Conservation (phyloP, 352 stramenopile species). For the Phytopythium sindhum region DNA sequence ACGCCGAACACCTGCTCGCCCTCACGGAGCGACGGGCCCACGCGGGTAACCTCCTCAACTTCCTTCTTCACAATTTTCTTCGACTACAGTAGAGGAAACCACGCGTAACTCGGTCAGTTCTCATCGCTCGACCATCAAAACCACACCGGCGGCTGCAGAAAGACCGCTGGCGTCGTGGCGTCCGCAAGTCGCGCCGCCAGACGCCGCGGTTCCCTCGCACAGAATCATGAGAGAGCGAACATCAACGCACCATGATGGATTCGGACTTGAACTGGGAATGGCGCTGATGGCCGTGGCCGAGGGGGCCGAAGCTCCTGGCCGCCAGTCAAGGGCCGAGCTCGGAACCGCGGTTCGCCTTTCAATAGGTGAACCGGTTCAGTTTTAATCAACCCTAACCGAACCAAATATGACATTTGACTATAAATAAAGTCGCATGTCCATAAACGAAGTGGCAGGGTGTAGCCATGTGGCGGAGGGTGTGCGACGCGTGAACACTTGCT, state of each 20-base stretch:
- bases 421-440: too few relatives aligned
- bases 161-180: too few relatives aligned
- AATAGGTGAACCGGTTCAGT: neutral
- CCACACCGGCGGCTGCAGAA: neutral
- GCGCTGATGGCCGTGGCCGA: neutral
- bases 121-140: neutral
- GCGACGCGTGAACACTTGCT: too few relatives aligned
- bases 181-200: too few relatives aligned
- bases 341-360: neutral
- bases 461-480: too few relatives aligned
- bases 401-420: too few relatives aligned
- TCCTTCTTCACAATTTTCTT: constrained; percentile 87
- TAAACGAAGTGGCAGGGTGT: too few relatives aligned
- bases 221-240: neutral
- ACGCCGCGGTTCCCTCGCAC: neutral
- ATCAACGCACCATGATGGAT: constrained; percentile 79
- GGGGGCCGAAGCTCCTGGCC: neutral
- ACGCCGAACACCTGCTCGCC: constrained; percentile 99
- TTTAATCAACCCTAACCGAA: too few relatives aligned
- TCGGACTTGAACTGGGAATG: constrained; percentile 84
- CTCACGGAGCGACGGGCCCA: constrained; percentile 94
- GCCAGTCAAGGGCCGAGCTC: neutral
- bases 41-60: constrained; percentile 91
- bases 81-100: constrained; percentile 55
- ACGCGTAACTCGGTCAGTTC: neutral